phyloP scores from a whole-genome alignment of 2,329 filamentous ascomycete species.

The Seiridium unicorne region DNA sequence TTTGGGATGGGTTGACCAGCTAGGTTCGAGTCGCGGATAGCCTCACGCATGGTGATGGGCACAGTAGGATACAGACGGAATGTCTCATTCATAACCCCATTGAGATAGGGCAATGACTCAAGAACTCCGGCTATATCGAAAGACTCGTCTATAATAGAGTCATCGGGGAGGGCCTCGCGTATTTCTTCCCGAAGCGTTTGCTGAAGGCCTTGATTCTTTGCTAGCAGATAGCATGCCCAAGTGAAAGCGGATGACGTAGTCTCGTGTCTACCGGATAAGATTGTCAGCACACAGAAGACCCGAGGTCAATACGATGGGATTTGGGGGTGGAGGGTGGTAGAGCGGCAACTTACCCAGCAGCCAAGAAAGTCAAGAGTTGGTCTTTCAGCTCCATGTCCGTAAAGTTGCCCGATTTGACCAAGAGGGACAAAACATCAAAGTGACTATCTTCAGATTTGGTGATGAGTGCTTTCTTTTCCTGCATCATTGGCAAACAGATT shows the following conservation, averaged over 20 bases:
- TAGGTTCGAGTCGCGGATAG: slow-evolving; percentile 55
- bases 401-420: slow-evolving; percentile 51
- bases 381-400: slow-evolving; percentile 50
- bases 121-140: slow-evolving; percentile 47
- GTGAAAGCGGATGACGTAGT: slow-evolving; percentile 64
- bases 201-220: slow-evolving; percentile 57
- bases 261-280: slow-evolving; percentile 45
- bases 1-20: slow-evolving; percentile 60
- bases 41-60: slow-evolving; percentile 60
- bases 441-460: slow-evolving; percentile 28
- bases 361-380: slow-evolving; percentile 55
- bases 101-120: slow-evolving; percentile 65
- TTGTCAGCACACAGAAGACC: slow-evolving; percentile 24
- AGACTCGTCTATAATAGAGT: background rate
- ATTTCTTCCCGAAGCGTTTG: slow-evolving; percentile 60
- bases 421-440: slow-evolving; percentile 62
- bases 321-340: slow-evolving; percentile 38
- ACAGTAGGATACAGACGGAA: slow-evolving; percentile 68
- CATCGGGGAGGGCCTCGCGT: slow-evolving; percentile 41
- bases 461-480: slow-evolving; percentile 47
- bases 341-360: slow-evolving; percentile 47
- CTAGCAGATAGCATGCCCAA: slow-evolving; percentile 61
- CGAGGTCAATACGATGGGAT: too few relatives aligned
- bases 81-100: slow-evolving; percentile 68
- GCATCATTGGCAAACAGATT: slow-evolving; percentile 44